Conservation (phyloP, 2,329 filamentous ascomycete species). For the Hymenoscyphus occultus region DNA sequence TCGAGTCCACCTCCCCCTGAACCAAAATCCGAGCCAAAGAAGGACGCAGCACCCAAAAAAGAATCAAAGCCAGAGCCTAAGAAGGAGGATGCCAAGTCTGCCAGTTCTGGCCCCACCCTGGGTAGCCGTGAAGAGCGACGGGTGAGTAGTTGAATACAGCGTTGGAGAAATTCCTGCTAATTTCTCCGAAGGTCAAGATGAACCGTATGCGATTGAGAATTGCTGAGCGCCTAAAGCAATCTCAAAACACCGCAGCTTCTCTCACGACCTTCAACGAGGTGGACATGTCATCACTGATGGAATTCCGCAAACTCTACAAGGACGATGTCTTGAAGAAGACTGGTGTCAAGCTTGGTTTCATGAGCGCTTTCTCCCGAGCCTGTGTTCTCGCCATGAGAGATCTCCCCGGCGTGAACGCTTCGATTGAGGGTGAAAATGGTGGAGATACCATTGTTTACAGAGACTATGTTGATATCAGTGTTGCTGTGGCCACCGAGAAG, state of each 20-base stretch:
- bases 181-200: slow-evolving; percentile 80
- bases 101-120: slow-evolving; percentile 43
- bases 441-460: slow-evolving; percentile 98
- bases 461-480: slow-evolving; percentile 96
- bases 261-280: slow-evolving; percentile 99
- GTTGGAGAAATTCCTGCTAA: neutral
- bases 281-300: slow-evolving; percentile 97
- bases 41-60: slow-evolving; percentile 36
- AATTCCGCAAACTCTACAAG: slow-evolving; percentile 96
- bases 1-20: slow-evolving; percentile 41
- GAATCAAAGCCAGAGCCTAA: slow-evolving; percentile 37
- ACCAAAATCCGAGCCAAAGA: slow-evolving; percentile 40
- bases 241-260: slow-evolving; percentile 95
- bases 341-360: slow-evolving; percentile 97
- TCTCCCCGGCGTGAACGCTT: slow-evolving; percentile 91
- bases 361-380: slow-evolving; percentile 94
- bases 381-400: slow-evolving; percentile 91
- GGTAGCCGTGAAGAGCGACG: slow-evolving; percentile 84
- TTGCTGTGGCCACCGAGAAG: slow-evolving; percentile 96
- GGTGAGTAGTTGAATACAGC: slow-evolving; percentile 51
- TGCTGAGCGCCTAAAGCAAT: slow-evolving; percentile 96
- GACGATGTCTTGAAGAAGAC: slow-evolving; percentile 95
- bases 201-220: slow-evolving; percentile 98
- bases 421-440: slow-evolving; percentile 90
- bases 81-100: slow-evolving; percentile 32